Percentiles rank a stretch among this genome's conserved stretches.
phyloP scores from a whole-genome alignment of 768 basidiomycete species.

The Tulasnella sp. region DNA sequence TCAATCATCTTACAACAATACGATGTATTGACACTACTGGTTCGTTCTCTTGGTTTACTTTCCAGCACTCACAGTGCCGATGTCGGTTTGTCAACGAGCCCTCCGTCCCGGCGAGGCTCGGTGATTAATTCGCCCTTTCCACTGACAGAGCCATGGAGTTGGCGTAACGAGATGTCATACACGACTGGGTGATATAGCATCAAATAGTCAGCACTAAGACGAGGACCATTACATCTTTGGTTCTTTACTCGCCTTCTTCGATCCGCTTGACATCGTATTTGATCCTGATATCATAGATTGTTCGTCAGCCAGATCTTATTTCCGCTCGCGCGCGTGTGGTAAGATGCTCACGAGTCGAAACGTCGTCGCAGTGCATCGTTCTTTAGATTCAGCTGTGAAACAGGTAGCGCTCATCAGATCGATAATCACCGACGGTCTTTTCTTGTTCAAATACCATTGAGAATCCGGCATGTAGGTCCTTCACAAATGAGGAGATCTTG shows the following conservation, averaged over 20 bases:
- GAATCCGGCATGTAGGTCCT: conserved; percentile 19
- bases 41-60: too few relatives aligned
- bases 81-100: too few relatives aligned
- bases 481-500: conserved; percentile 18
- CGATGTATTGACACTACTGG: too few relatives aligned
- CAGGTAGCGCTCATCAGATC: too few relatives aligned
- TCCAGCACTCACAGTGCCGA: too few relatives aligned
- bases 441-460: conserved; percentile 11
- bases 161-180: conserved; percentile 16
- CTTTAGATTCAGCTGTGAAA: conserved; percentile 18
- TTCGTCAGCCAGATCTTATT: background rate
- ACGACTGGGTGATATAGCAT: conserved; percentile 2
- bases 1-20: too few relatives aligned
- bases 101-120: background rate
- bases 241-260: conserved; percentile 13
- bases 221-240: background rate
- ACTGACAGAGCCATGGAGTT: background rate
- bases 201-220: too few relatives aligned
- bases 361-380: conserved; percentile 19
- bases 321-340: background rate
- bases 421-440: background rate
- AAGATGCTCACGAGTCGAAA: conserved; percentile 18
- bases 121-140: background rate
- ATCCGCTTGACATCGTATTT: conserved; percentile 21
- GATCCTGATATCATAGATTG: conserved; percentile 2